Base-by-base conservation (phyloP, 768 basidiomycete species). In the Neoboletus subvelutipes region DNA sequence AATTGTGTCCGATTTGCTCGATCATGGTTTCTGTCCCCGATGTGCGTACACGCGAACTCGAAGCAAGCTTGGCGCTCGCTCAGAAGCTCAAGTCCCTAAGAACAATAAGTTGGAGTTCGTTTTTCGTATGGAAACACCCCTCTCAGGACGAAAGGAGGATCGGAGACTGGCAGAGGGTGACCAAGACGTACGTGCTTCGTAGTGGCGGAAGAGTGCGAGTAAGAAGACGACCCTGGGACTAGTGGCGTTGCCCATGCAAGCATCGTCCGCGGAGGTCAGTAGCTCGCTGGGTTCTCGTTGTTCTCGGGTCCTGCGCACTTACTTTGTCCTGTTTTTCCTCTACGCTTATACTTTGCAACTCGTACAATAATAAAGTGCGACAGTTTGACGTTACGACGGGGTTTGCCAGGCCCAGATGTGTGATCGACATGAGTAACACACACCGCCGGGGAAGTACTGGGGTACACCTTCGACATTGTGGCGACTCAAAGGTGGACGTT, bases 61-160 rank as follows among this genome's bases (percentile, higher is more conserved):
- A 72, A 24, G 83, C 80, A 8, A 80, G 76, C 56, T 65, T 80
- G 26, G 56, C 73, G 26, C 65, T 87, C 26, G 80, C 78, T 3
- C 71, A 68, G 54, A 71, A 71, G 47, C 67, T 86, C 49, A 77
- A 76, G 49, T 69, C 75, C 3, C 54, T 86, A 15, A 63, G 71
- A 51, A 76, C 68, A 1, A 69, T 86, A 29, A 71, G 76, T 18
- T 87, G 84, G 82, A 81, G 79, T 53, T 78, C 84, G 0, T 80
- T 79, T 59, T 80, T 82, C 58, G 49, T 66, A 24, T 57, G 56
- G 41, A 54, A 57, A 60, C 61, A 50, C 7, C 41, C 55, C 31
- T 49, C 40, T 50, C 66, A 52, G 36, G 65, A 55, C 33, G 60
- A 60, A 46, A 52, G 50, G 49, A 64, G 42, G 55, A 54, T 54